These are phyloP conservation scores for Trifolium fragiferum DNA, from an alignment of 306 rosid genomes.

Conservation along the genomic window DNA sequence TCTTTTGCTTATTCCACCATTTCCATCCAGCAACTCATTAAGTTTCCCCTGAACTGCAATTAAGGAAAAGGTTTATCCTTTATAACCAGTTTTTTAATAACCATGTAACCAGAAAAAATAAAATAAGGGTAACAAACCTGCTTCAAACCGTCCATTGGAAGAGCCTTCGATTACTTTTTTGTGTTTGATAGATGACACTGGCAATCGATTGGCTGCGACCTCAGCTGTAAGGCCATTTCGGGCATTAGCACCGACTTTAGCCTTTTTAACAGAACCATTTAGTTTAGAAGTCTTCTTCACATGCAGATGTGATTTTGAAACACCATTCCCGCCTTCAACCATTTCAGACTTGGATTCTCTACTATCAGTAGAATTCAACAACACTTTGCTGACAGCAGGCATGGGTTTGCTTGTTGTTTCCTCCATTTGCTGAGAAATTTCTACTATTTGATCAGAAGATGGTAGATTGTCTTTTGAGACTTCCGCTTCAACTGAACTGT, in stretches of 20 bases:
- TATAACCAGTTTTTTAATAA: slow-evolving; percentile 37
- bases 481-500: slow-evolving; percentile 54
- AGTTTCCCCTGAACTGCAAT: slow-evolving; percentile 95
- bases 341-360: slow-evolving; percentile 57
- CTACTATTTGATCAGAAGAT: slow-evolving; percentile 52
- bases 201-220: slow-evolving; percentile 54
- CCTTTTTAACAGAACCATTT: slow-evolving; percentile 61
- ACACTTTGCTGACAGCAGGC: slow-evolving; percentile 46
- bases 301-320: slow-evolving; percentile 49
- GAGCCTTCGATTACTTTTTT: slow-evolving; percentile 73
- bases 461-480: slow-evolving; percentile 50
- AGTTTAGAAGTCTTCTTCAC: slow-evolving; percentile 61
- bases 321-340: slow-evolving; percentile 53
- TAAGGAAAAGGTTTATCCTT: slow-evolving; percentile 44
- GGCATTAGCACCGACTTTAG: slow-evolving; percentile 57
- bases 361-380: slow-evolving; percentile 49
- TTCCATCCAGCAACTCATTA: slow-evolving; percentile 85
- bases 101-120: slow-evolving; percentile 31
- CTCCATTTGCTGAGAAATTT: slow-evolving; percentile 58
- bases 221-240: slow-evolving; percentile 51
- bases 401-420: slow-evolving; percentile 53
- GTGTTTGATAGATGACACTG: slow-evolving; percentile 57
- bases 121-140: slow-evolving; percentile 67
- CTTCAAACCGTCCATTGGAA: slow-evolving; percentile 75
- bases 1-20: slow-evolving; percentile 95